Conservation (phyloP, 352 stramenopile species). For the Saprolegnia parasitica region DNA sequence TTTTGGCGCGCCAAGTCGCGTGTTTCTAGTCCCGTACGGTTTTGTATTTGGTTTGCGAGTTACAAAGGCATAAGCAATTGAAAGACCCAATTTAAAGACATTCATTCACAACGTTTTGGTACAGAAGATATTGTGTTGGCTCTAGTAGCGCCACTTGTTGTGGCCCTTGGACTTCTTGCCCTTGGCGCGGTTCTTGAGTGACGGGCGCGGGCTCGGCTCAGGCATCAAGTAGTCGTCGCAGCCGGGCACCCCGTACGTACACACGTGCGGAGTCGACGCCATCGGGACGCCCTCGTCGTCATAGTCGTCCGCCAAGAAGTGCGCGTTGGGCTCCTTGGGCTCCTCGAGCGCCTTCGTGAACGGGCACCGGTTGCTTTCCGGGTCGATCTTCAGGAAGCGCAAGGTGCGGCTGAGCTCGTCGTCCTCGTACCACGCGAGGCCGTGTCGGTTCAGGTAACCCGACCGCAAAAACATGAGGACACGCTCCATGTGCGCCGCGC, state of each 20-base stretch:
- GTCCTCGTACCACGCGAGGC: background rate
- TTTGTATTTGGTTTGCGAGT: too few relatives aligned
- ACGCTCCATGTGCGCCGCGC: background rate
- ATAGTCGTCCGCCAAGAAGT: background rate
- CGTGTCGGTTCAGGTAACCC: background rate
- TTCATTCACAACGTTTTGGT: background rate
- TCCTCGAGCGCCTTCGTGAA: slow-evolving; percentile 1
- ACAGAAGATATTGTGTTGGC: too few relatives aligned
- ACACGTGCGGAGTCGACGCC: background rate
- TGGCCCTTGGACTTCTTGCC: background rate
- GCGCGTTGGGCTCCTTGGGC: background rate
- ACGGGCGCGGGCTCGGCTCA: background rate
- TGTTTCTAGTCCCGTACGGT: too few relatives aligned
- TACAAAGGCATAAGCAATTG: too few relatives aligned
- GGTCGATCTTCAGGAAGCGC: slow-evolving; percentile 9
- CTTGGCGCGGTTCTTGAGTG: background rate
- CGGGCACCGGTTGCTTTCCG: background rate
- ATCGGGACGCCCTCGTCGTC: slow-evolving; percentile 6
- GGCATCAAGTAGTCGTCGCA: background rate
- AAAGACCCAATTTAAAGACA: too few relatives aligned
- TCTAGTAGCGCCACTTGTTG: background rate
- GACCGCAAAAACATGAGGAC: slow-evolving; percentile 9
- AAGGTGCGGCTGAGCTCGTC: slow-evolving; percentile 5
- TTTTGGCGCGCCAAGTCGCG: background rate
- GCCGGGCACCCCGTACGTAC: background rate